Percentiles rank a stretch among this genome's conserved stretches.
Evolutionary conservation across 106 monocot species (phyloP).

Genomic region (Vanilla planifolia): DNA sequence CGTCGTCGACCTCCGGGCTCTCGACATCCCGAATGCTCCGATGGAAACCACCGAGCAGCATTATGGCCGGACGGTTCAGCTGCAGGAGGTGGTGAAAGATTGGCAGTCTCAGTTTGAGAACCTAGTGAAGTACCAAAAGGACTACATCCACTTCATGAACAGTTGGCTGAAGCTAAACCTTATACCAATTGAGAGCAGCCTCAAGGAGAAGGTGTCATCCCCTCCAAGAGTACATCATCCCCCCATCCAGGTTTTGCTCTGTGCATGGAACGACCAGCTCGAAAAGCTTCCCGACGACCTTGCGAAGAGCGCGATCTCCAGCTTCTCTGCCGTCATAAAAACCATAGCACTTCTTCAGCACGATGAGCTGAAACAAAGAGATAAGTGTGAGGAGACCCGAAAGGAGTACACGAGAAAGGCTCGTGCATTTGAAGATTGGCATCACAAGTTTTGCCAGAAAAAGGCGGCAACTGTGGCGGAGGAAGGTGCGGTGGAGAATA

Average conservation of each 20-base stretch:
- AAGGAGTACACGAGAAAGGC: conserved; percentile 44
- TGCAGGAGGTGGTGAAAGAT: conserved; percentile 33
- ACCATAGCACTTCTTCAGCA: conserved; percentile 55
- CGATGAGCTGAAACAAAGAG: conserved; percentile 75
- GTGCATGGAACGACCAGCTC: conserved; percentile 70
- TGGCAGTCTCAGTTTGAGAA: conserved; percentile 70
- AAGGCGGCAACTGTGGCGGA: conserved; percentile 14
- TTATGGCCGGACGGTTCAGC: conserved; percentile 47
- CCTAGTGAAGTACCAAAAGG: conserved; percentile 66
- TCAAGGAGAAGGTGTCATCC: conserved; percentile 88
- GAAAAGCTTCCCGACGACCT: conserved; percentile 69
- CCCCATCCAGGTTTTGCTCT: conserved; percentile 55
- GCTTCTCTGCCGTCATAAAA: conserved; percentile 61
- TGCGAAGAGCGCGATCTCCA: conserved; percentile 47
- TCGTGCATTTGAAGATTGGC: conserved; percentile 70
- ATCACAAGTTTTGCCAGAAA: conserved; percentile 33
- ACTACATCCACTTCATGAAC: conserved; percentile 66
- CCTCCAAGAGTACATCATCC: conserved; percentile 31
- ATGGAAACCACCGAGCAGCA: conserved; percentile 62
- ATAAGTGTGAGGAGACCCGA: conserved; percentile 42
- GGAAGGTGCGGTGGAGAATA: conserved; percentile 18
- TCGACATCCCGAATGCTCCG: conserved; percentile 44
- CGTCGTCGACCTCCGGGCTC: conserved; percentile 36
- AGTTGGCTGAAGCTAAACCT: conserved; percentile 77
- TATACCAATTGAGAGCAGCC: conserved; percentile 79